A percentile compares a stretch with the other conserved stretches of the same genome.
These are phyloP conservation scores for Lablab purpureus DNA, from an alignment of 306 rosid genomes.

Conservation along the genomic window DNA sequence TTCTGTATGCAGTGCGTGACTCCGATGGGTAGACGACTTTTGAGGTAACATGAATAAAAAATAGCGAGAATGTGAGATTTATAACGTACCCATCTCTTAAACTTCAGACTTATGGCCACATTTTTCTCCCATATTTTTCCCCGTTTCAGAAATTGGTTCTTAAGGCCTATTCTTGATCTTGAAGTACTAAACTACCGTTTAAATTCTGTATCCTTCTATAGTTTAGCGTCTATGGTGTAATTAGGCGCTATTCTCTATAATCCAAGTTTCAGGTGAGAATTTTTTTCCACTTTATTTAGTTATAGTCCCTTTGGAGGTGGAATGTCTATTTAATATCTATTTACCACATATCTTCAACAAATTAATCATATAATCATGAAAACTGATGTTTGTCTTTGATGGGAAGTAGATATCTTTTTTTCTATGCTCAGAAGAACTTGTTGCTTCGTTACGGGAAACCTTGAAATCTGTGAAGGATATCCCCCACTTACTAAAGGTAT, in stretches of 20 bases:
- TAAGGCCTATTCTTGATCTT: constrained; percentile 94
- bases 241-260: constrained; percentile 11
- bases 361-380: constrained; percentile 19
- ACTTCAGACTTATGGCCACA: not conserved
- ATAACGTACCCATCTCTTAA: not conserved
- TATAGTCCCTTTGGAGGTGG: constrained; percentile 29
- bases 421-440: constrained; percentile 77
- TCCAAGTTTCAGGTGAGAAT: constrained; percentile 31
- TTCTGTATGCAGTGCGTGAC: constrained; percentile 77
- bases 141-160: constrained; percentile 81
- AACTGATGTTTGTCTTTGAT: constrained; percentile 55
- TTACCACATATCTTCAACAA: not conserved
- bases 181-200: constrained; percentile 82
- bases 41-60: constrained; percentile 65
- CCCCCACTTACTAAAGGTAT: constrained; percentile 86
- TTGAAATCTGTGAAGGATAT: constrained; percentile 91
- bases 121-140: constrained; percentile 23
- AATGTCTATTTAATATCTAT: not conserved
- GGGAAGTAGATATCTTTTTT: constrained; percentile 86
- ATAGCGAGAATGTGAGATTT: constrained; percentile 4
- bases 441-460: constrained; percentile 76
- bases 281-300: constrained; percentile 31
- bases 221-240: constrained; percentile 19
- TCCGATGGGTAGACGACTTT: constrained; percentile 88
- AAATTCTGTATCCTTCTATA: constrained; percentile 81